Base-by-base conservation (phyloP, 495 filamentous ascomycete species). In the Penicillium antarcticum region DNA sequence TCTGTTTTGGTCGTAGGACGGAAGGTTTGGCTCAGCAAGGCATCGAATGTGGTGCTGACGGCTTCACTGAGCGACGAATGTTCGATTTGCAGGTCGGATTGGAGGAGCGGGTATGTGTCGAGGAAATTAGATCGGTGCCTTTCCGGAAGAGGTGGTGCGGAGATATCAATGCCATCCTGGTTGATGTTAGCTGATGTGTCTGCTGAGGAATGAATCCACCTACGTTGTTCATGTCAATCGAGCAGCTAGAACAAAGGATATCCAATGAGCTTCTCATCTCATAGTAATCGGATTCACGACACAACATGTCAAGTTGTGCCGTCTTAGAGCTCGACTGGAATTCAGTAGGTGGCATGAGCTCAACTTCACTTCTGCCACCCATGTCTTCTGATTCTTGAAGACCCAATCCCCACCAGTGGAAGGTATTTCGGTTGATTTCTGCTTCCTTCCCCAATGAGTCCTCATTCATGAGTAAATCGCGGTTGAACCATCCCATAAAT, bases 401-500 rank as follows among this genome's bases (percentile, higher is more conserved):
- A 24, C 67, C 57, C n/a, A 75, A 55, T 31, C 64, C 51, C 72
- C 72, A 77, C 69, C 66, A 72, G 11, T 63, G 42, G 16, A 72
- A 57, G 1, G 63, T 58, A 48, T 77, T 72, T 29, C 52, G 58
- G 24, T 66, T 49, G 26, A 63, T 43, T 42, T 77, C 70, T 4
- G 57, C 50, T 21, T 70, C 63, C 12, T 52, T 56, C 7, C 59
- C 55, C 21, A 67, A 29, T 4, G 52, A 46, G 14, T 45, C 43
- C 9, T 56, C 42, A 16, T 40, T 51, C n/a, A 70, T 9, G 12
- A 69, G 49, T 11, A 70, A 68, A 50, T 90, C 84, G 18, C 82
- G 78, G 43, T 75, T 80, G 21, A 90, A 70, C 79, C 81, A 87
- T 26, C 89, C 91, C 87, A 96, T 92, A 32, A 82, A 88, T 1